Evolutionary conservation across 176 grass and related monocot genomes (phyloP).

Genomic region (Carex scoparia): DNA sequence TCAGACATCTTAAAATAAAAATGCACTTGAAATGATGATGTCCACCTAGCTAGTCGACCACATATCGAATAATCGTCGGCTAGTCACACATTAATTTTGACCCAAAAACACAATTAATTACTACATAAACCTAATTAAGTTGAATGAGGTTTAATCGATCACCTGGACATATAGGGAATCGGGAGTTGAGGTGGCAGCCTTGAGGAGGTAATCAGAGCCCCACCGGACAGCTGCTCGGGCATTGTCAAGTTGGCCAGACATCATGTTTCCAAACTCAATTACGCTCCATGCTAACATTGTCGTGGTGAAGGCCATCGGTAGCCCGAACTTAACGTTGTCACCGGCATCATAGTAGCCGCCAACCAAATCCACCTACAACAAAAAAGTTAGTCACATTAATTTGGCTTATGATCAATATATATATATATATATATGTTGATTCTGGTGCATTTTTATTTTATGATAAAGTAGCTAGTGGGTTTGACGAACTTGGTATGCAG

Average conservation of each 20-base stretch:
- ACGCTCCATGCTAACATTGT: conserved; percentile 73
- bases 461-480: not conserved
- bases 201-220: conserved; percentile 79
- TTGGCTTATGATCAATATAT: not conserved
- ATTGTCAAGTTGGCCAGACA: conserved; percentile 27
- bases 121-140: not conserved
- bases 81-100: not conserved
- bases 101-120: not conserved
- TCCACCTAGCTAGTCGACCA: not conserved
- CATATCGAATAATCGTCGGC: not conserved
- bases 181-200: conserved; percentile 50
- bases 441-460: not conserved
- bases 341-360: conserved; percentile 83
- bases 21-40: no score
- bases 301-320: conserved; percentile 78
- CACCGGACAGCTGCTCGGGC: conserved; percentile 45
- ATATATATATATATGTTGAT: not conserved
- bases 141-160: not conserved
- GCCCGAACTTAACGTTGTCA: conserved; percentile 77
- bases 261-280: conserved; percentile 47
- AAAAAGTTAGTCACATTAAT: no score
- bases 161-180: conserved; percentile 53
- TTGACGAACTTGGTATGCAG: conserved; percentile 22
- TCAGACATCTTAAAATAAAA: not conserved
- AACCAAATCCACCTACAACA: conserved; percentile 39